Conservation (phyloP, 1,284 basidiomycete genomes). For the Rhodotorula sp. region DNA sequence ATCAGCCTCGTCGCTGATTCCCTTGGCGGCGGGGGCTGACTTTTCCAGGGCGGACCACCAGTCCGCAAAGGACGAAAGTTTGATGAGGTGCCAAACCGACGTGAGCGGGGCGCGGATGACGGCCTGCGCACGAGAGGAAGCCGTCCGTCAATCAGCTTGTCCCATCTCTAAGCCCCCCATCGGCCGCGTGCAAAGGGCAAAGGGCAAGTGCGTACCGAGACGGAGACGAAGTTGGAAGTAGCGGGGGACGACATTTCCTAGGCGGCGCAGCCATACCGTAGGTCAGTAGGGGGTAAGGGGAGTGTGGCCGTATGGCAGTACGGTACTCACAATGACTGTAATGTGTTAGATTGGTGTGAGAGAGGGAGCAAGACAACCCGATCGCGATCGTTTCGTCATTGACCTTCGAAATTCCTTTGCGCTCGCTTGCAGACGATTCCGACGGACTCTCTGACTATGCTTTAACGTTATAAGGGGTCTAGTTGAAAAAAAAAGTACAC, state of each 20-base stretch:
- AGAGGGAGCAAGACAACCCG: too few relatives aligned
- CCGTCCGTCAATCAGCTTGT: neutral
- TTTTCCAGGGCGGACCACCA: constrained; percentile 41
- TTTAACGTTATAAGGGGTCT: too few relatives aligned
- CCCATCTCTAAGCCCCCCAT: neutral
- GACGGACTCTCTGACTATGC: too few relatives aligned
- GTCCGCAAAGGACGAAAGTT: constrained; percentile 43
- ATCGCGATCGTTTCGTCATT: too few relatives aligned
- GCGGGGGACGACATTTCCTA: neutral
- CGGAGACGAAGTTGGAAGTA: constrained; percentile 1
- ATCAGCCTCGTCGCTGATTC: constrained; percentile 34
- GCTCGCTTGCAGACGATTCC: too few relatives aligned
- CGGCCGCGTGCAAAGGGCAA: neutral
- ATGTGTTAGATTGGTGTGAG: neutral
- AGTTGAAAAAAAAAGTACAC: too few relatives aligned
- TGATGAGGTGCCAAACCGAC: constrained; percentile 47
- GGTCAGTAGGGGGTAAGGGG: too few relatives aligned
- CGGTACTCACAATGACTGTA: neutral
- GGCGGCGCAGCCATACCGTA: too few relatives aligned
- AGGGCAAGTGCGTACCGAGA: neutral
- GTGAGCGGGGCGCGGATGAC: constrained; percentile 43
- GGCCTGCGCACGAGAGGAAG: constrained; percentile 14
- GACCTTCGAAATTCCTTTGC: too few relatives aligned
- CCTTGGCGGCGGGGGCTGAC: constrained; percentile 15
- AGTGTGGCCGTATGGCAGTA: too few relatives aligned